Percentiles rank a stretch among this genome's conserved stretches.
phyloP scores from a whole-genome alignment of 225 moss, liverwort and hornwort genomes.

The Pseudisothecium myosuroides region DNA sequence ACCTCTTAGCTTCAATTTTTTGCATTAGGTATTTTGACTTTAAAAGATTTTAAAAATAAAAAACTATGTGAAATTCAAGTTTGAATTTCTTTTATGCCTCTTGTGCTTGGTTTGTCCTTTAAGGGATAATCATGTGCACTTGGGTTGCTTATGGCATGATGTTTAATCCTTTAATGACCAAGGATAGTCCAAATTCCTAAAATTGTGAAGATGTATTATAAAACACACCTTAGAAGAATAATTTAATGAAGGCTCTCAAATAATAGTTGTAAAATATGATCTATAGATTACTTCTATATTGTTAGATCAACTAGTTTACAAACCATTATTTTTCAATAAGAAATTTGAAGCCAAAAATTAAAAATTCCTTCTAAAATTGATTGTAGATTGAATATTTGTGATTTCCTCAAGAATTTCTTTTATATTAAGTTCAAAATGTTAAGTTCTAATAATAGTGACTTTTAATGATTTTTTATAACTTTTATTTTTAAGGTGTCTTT shows the following conservation, averaged over 20 bases:
- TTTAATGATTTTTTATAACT: too few species aligned
- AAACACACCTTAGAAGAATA: too few species aligned
- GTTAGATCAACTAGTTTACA: too few species aligned
- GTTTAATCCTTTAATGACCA: too few species aligned
- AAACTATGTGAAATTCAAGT: background rate
- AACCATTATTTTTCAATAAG: background rate
- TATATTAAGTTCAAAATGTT: background rate
- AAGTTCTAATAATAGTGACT: too few species aligned
- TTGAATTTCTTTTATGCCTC: background rate
- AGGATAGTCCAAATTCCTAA: too few species aligned
- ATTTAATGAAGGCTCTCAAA: too few species aligned
- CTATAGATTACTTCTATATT: too few species aligned
- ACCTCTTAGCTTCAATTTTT: background rate
- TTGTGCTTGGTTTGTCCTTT: background rate
- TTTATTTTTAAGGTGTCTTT: background rate
- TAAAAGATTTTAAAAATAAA: background rate
- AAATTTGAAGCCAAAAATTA: background rate
- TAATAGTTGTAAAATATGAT: too few species aligned
- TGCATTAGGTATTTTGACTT: background rate
- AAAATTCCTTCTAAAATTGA: background rate
- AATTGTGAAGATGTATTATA: too few species aligned
- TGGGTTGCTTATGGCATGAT: background rate
- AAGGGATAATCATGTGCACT: background rate
- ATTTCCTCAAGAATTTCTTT: too few species aligned
- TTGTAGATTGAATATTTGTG: too few species aligned